Conservation (phyloP, 257 asterid species). For the Scutellaria barbata region DNA sequence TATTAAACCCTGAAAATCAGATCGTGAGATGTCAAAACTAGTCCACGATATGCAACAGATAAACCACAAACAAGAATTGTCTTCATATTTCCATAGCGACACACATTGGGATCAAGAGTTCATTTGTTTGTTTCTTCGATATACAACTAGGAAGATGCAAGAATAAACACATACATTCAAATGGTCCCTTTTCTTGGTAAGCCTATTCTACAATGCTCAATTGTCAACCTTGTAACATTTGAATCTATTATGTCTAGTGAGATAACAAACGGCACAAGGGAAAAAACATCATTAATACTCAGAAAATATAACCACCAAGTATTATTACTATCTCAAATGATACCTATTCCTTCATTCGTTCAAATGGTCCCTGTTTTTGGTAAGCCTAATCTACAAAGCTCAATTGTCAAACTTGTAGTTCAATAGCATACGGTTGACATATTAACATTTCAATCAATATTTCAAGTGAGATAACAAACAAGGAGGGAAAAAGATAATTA, state of each 20-base stretch:
- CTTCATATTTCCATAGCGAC: not conserved
- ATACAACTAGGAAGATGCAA: not conserved
- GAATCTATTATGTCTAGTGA: no score
- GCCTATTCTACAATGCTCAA: not conserved
- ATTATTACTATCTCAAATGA: not conserved
- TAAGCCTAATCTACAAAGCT: not conserved
- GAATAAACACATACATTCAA: not conserved
- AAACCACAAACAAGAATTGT: not conserved
- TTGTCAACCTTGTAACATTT: constrained; percentile 1
- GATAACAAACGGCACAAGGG: no score
- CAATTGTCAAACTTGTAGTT: not conserved
- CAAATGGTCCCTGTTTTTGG: constrained; percentile 6
- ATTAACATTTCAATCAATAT: not conserved
- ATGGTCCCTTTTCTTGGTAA: not conserved
- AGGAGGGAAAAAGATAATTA: not conserved
- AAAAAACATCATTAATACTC: not conserved
- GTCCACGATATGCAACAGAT: not conserved
- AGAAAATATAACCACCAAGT: not conserved
- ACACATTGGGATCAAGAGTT: not conserved
- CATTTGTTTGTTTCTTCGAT: not conserved
- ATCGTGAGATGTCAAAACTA: not conserved
- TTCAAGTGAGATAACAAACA: no score
- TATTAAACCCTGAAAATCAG: constrained; percentile 45
- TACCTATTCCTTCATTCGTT: not conserved
- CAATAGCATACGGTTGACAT: not conserved